A percentile compares a stretch with the other conserved stretches of the same genome.
Evolutionary conservation across 2,329 filamentous ascomycete species (phyloP).

Genomic region (Elsinoe batatas): DNA sequence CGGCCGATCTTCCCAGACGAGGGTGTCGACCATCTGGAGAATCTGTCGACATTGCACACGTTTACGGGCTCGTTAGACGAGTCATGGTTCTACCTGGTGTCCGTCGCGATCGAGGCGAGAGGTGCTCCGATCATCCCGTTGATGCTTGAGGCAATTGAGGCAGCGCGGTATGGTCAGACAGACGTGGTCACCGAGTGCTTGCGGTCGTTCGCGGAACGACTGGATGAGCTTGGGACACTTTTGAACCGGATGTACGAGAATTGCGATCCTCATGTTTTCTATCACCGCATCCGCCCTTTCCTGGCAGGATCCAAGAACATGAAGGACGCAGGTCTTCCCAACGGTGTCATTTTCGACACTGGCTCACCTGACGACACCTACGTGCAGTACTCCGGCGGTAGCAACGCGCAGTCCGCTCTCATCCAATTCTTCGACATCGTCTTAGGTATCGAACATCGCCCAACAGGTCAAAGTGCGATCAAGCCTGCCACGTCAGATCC

Average conservation of each 20-base stretch:
- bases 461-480: constrained; percentile 63
- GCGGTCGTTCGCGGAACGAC: constrained; percentile 70
- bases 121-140: constrained; percentile 78
- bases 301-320: constrained; percentile 96
- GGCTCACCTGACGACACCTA: constrained; percentile 50
- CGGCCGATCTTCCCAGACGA: constrained; percentile 82
- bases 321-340: constrained; percentile 81
- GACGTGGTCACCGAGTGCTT: constrained; percentile 66
- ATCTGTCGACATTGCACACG: constrained; percentile 77
- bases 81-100: constrained; percentile 97
- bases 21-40: constrained; percentile 71
- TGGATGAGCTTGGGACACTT: constrained; percentile 73
- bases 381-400: constrained; percentile 82
- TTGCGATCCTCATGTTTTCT: constrained; percentile 91
- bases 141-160: constrained; percentile 79
- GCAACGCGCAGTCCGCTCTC: constrained; percentile 91
- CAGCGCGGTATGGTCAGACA: constrained; percentile 61
- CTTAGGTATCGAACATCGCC: constrained; percentile 79
- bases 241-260: constrained; percentile 88
- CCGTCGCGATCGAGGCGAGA: constrained; percentile 87
- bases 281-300: constrained; percentile 90
- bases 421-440: constrained; percentile 97
- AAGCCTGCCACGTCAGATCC: constrained; percentile 31
- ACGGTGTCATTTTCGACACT: constrained; percentile 77
- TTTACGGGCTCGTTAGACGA: constrained; percentile 93